Evolutionary conservation across 768 basidiomycete genomes (phyloP), one percentile per base, ranked within the genome.

Genomic region (Rubroboletus satanas): DNA sequence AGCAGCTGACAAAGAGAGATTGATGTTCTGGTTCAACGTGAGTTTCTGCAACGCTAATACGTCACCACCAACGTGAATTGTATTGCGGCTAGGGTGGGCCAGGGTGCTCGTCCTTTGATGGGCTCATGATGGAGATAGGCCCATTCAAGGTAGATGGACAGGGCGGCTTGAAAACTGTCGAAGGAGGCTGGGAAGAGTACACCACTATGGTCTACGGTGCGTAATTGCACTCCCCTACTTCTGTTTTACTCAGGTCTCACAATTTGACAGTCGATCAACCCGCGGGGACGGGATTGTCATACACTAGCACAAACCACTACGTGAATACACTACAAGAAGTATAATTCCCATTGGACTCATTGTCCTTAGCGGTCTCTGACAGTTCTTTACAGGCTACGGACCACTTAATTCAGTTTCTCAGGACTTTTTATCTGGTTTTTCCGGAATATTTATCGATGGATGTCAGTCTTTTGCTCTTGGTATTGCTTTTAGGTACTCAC

Each of bases 151-250:
- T 87, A 71, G 88, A 92, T 63, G 80, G 83, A 49, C 75, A 83
- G 15, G 85, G 89, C 52, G 81, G 86, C 4, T 80, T 95, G 57
- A 82, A 81, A 62, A 79, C 83, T 18, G 75, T 83, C 9, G 86
- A 93, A 58, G 93, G 94, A 28, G 94, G 94, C 9, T 98, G 96
- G 96, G 94, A 98, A 66, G 96, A 98, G 68, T 98, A 96, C 68
- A 87, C 90, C 23, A 94, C 90, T 33, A 84, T 98, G 75, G 85
- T 98, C 53, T 98, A 89, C 63, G 74, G 96, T 98, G 62, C 66
- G 90, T 5, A 74, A 23, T 15, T 8, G n/a, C 28, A 18, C n/a
- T 52, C 37, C 45, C 35, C 55, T 47, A 23, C 15, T 17, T 32
- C 38, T 41, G 8, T 50, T 14, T 29, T 26, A 31, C 36, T 61